A percentile compares a stretch with the other conserved stretches of the same genome.
These are phyloP conservation scores for Neurospora sp. DNA, from an alignment of 495 filamentous ascomycete species.

Conservation along the genomic window DNA sequence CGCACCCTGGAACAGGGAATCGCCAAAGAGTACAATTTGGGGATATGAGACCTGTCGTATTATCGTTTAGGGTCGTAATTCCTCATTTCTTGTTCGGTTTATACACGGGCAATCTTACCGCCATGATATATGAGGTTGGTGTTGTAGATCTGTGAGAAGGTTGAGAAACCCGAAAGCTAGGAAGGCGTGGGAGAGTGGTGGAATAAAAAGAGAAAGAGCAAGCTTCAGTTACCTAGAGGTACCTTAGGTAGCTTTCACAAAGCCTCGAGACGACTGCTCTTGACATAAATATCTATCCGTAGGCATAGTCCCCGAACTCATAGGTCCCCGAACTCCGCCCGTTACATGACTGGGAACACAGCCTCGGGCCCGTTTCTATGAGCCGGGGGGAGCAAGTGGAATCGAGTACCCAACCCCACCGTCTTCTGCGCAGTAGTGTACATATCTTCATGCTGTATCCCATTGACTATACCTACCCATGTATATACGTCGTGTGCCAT, in stretches of 20 bases:
- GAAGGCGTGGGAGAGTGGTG: not conserved
- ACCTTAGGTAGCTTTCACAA: not conserved
- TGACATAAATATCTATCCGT: not conserved
- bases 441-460: not conserved
- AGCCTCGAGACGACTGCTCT: not conserved
- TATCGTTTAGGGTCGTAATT: not conserved
- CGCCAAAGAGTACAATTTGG: conserved; percentile 73
- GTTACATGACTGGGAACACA: not conserved
- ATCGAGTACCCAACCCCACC: not conserved
- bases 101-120: not conserved
- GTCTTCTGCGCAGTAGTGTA: not conserved
- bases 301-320: not conserved
- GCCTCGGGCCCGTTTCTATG: not conserved
- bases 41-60: conserved; percentile 29
- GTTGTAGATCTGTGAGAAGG: not conserved
- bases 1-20: conserved; percentile 63
- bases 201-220: not conserved
- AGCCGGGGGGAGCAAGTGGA: not conserved
- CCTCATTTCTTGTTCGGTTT: not conserved
- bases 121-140: not conserved
- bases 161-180: not conserved
- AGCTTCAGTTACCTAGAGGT: not conserved
- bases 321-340: not conserved
- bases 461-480: not conserved
- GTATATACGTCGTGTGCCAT: not conserved